Base-by-base conservation (phyloP, 305 asterid species). In the Fraxinus nigra region DNA sequence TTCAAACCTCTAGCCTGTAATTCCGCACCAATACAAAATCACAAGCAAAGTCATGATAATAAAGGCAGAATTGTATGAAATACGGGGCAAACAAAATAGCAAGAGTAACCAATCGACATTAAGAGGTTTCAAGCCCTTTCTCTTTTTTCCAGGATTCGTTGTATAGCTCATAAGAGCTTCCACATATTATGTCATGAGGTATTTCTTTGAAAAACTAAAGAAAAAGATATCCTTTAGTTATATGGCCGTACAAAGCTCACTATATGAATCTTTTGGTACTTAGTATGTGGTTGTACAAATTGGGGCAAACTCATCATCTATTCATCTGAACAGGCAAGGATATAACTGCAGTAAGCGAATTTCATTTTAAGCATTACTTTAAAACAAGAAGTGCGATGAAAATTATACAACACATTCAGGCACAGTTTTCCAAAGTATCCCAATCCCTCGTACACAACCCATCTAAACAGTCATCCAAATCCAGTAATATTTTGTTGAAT, bases 1-100 rank as follows among this genome's bases (percentile, higher is more conserved):
- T 67, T 67, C 37, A 67, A 10, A 24, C 74, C 74, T 67, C 74
- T 67, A 3, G 74, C 74, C 74, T 67, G 74, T 67, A 67, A 67
- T 26, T 22, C 74, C 32, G 2, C 35, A 67, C 37, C 34, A 67
- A 13, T 67, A 67, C n/a, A 67, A 67, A 65, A 26, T 7, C 35
- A 24, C 18, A 20, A 61, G 61, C 7, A 9, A 28, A 10, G 5
- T 28, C 73, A 24, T 65, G 35, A 65, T 61, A 10, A 24, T 26
- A 28, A 65, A 67, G 11, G 34, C 37, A 67, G 20, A 28, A 26
- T 26, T 8, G 5, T 1, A 3, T 3, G 18, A 28, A 61, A 67
- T 28, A 67, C 2, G 35, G 74, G 32, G n/a, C 74, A 0, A 28
- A 28, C 30, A 20, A 67, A 24, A 3, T 20, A n/a, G 35, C 7